These are phyloP conservation scores for Nectriaceae sp. DNA, from an alignment of 2,329 filamentous ascomycete genomes.

Conservation along the genomic window DNA sequence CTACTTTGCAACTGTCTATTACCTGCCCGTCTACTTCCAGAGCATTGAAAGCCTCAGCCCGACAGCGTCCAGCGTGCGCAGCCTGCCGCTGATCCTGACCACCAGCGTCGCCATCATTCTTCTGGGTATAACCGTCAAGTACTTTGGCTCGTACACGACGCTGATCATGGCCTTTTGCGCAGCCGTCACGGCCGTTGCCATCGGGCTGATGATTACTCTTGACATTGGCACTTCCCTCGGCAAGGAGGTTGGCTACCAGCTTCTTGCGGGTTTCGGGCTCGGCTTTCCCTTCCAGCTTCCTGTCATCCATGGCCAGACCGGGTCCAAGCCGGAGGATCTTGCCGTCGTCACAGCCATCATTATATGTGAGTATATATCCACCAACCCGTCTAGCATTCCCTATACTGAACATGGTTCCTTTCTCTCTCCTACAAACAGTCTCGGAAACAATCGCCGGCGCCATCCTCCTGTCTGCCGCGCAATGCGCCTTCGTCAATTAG, in stretches of 20 bases:
- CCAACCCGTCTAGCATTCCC: constrained; percentile 11
- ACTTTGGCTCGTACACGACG: background rate
- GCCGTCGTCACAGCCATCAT: constrained; percentile 1
- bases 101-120: background rate
- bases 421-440: constrained; percentile 21
- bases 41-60: constrained; percentile 35
- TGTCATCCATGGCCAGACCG: background rate
- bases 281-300: background rate
- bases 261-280: background rate
- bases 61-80: constrained; percentile 35
- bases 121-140: background rate
- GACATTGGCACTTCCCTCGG: background rate
- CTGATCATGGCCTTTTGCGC: background rate
- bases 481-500: constrained; percentile 38
- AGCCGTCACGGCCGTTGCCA: background rate
- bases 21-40: constrained; percentile 12
- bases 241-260: background rate
- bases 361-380: constrained; percentile 2
- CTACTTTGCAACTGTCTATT: constrained; percentile 41
- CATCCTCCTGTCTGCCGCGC: constrained; percentile 42
- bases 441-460: constrained; percentile 44
- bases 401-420: background rate
- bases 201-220: background rate
- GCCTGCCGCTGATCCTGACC: constrained; percentile 35
- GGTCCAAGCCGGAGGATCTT: background rate